Percentiles rank a stretch among this genome's conserved stretches.
Conservation (phyloP, 1,284 basidiomycete species). For the Boletellus deceptivus region DNA sequence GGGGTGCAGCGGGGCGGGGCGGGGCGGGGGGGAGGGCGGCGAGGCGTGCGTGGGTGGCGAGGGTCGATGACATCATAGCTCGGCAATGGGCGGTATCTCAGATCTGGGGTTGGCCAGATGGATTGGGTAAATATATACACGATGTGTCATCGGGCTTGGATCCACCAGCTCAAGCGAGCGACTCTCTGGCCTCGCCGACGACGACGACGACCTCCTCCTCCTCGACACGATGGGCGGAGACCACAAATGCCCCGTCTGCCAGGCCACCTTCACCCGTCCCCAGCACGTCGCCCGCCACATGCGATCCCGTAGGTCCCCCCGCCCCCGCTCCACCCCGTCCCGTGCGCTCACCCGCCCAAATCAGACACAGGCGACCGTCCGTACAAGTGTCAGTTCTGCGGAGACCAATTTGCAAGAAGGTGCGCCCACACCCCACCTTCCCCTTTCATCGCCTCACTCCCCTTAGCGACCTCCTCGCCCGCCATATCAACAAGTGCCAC, state of each 20-base stretch:
- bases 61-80: constrained; percentile 31
- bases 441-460: not conserved
- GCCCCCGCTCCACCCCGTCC: constrained; percentile 12
- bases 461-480: constrained; percentile 75
- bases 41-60: constrained; percentile 8
- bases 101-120: constrained; percentile 32
- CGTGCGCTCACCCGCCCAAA: constrained; percentile 11
- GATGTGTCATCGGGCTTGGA: constrained; percentile 34
- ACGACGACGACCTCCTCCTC: constrained; percentile 16
- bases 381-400: constrained; percentile 87
- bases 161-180: constrained; percentile 24
- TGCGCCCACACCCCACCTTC: constrained; percentile 31
- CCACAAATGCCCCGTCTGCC: constrained; percentile 79
- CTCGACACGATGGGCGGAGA: constrained; percentile 67
- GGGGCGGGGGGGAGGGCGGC: not conserved
- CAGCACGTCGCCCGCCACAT: constrained; percentile 90
- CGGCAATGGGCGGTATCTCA: constrained; percentile 33
- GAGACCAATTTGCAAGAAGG: constrained; percentile 88
- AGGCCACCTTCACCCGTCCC: constrained; percentile 84
- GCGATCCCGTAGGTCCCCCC: constrained; percentile 70
- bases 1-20: too few species aligned
- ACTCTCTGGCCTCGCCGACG: constrained; percentile 12
- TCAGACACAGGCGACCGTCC: constrained; percentile 89
- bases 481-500: constrained; percentile 90
- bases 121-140: constrained; percentile 39